Evolutionary conservation across 1,139 yeast species (phyloP), one percentile per base, ranked within the genome.

Genomic region (Geotrichum phurueaensis): DNA sequence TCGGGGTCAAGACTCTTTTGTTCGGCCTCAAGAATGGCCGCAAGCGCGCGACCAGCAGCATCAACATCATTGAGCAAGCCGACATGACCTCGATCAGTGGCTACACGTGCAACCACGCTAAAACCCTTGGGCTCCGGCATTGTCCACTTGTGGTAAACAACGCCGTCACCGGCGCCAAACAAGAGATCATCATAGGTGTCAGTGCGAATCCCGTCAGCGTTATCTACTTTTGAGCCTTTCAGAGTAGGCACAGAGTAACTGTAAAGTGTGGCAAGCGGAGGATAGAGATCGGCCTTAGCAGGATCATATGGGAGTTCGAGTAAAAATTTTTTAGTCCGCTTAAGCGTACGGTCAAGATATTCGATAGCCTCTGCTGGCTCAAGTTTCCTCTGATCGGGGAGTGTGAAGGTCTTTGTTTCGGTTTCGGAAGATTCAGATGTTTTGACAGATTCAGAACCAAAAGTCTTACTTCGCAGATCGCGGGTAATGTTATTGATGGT

Each of bases 81-180:
- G 10, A 91, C 94, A 73, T 91, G 97, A 2, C 96, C 96, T 53
- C 82, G 76, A 1, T 77, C 79, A 58, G 87, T 81, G 1, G 85
- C 78, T 60, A 88, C 78, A 68, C 85, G 87, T 9, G 89, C 92
- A 20, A 81, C 89, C 2, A 88, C 82, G 0, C 80, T 62, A 69
- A 86, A 90, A 0, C 95, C 95, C 65, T 79, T 79, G 31, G 77
- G 75, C 67, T 86, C 87, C 0, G 97, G 97, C 84, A 90, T 82
- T 51, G 89, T 74, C 86, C 92, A 86, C 65, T 83, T 83, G 67
- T 86, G 89, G 72, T 89, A 90, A 0, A 90, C 88, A 18, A 91
- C 97, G 43, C 97, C 97, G 70, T 91, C 97, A 7, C 97, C 97
- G 10, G 91, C 91, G 0, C 96, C 96, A 70, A 89, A 90, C 67